These are phyloP conservation scores for Adansonia gregorii DNA, from an alignment of 441 rosid genomes.

Conservation along the genomic window DNA sequence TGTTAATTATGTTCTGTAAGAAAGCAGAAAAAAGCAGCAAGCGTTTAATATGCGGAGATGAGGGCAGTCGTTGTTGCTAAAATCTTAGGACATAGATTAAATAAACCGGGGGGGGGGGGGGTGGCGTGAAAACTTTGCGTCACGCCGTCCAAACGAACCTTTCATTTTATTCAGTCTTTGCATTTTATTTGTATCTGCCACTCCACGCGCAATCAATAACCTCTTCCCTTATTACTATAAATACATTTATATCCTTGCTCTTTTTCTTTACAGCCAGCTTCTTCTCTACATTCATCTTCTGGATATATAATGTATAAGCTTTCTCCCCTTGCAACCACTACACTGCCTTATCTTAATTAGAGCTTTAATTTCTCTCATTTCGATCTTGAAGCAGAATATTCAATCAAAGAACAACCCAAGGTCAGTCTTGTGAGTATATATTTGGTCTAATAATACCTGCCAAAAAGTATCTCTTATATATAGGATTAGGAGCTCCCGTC, in stretches of 20 bases:
- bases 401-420: not conserved
- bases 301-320: too few relatives aligned
- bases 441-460: not conserved
- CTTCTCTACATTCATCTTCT: constrained; percentile 27
- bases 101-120: constrained; percentile 32
- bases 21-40: constrained; percentile 9
- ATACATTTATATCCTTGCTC: not conserved
- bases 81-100: constrained; percentile 54
- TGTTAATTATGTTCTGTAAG: constrained; percentile 24
- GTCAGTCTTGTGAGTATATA: not conserved
- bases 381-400: not conserved
- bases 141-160: constrained; percentile 96
- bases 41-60: not conserved
- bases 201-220: constrained; percentile 88
- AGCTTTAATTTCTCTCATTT: not conserved
- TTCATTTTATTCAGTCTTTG: constrained; percentile 16
- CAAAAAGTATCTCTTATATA: not conserved
- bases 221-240: constrained; percentile 28
- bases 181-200: constrained; percentile 44
- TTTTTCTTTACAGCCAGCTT: constrained; percentile 10
- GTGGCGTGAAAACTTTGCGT: constrained; percentile 70
- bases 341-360: not conserved
- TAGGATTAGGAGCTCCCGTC: not conserved
- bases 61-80: constrained; percentile 32
- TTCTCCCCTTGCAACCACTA: not conserved